Conservation (phyloP, 495 filamentous ascomycete genomes). For the Immersiella caudata region DNA sequence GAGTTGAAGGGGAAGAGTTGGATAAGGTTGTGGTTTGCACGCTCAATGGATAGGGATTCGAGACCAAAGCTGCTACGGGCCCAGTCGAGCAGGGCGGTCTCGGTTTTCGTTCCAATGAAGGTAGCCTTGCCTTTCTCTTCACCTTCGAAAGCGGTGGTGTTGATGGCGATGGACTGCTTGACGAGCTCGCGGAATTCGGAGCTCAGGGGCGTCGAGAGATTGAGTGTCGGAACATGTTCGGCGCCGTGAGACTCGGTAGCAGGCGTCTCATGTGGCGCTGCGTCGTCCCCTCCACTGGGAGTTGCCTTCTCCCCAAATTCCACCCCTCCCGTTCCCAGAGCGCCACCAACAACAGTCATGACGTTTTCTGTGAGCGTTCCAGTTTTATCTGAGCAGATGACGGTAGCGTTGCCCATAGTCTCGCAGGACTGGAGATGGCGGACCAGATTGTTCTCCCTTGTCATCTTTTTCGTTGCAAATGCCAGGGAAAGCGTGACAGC, state of each 20-base stretch:
- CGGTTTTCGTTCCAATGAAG: conserved; percentile 87
- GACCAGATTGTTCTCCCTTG: conserved; percentile 93
- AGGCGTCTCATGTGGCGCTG: background rate
- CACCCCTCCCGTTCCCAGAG: conserved; percentile 51
- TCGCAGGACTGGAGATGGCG: conserved; percentile 89
- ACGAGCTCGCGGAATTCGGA: conserved; percentile 63
- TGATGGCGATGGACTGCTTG: conserved; percentile 73
- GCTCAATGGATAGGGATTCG: conserved; percentile 52
- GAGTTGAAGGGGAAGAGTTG: conserved; percentile 88
- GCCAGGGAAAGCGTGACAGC: conserved; percentile 92
- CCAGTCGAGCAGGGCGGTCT: conserved; percentile 78
- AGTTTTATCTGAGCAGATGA: conserved; percentile 95
- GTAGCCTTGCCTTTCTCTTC: conserved; percentile 70
- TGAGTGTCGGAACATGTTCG: conserved; percentile 33
- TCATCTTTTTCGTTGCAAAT: conserved; percentile 92
- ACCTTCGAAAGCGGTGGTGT: conserved; percentile 87
- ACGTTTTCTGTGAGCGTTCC: conserved; percentile 93
- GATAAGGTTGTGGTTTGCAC: conserved; percentile 65
- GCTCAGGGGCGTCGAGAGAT: conserved; percentile 53
- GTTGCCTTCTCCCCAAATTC: conserved; percentile 5
- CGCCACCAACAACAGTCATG: conserved; percentile 83
- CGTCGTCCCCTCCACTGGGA: background rate
- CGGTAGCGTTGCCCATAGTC: conserved; percentile 96
- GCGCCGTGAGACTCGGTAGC: background rate
- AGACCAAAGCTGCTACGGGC: conserved; percentile 69